phyloP scores from a whole-genome alignment of 768 basidiomycete genomes.

The Pluteus cervinus region DNA sequence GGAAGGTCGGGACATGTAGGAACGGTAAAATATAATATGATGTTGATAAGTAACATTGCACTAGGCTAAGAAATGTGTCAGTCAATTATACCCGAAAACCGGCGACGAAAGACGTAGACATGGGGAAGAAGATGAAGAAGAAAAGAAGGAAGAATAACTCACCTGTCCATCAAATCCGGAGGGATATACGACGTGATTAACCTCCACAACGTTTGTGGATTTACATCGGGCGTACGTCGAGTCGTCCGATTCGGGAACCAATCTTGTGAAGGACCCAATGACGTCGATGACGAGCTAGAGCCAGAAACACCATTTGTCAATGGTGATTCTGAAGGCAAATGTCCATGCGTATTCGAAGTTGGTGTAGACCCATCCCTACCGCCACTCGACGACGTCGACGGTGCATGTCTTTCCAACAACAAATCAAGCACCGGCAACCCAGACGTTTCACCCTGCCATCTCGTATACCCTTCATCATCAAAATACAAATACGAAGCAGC shows the following conservation, averaged over 20 bases:
- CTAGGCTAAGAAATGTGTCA: conserved; percentile 41
- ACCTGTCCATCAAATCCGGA: conserved; percentile 94
- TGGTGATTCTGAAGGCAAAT: no score
- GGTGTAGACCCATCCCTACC: no score
- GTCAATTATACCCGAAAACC: background rate
- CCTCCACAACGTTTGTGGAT: conserved; percentile 85
- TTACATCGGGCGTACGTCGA: conserved; percentile 67
- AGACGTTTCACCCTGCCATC: conserved; percentile 92
- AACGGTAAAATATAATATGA: conserved; percentile 93
- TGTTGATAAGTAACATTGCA: conserved; percentile 83
- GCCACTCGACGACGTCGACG: no score
- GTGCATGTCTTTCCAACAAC: conserved; percentile 64
- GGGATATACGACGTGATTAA: conserved; percentile 80
- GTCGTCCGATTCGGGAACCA: conserved; percentile 86
- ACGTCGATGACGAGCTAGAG: no score
- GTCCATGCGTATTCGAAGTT: no score
- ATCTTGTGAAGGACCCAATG: no score
- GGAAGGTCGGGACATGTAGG: conserved; percentile 85
- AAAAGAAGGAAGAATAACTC: conserved; percentile 17
- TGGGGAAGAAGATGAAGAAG: conserved; percentile 8
- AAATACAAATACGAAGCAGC: conserved; percentile 81
- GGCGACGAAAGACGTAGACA: conserved; percentile 6
- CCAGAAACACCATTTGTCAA: no score
- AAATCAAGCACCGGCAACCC: conserved; percentile 85
- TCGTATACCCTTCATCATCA: conserved; percentile 81